Evolutionary conservation across 176 grass and related monocot species (phyloP), one percentile per base, ranked within the genome.

Genomic region (Panicum miliaceum): DNA sequence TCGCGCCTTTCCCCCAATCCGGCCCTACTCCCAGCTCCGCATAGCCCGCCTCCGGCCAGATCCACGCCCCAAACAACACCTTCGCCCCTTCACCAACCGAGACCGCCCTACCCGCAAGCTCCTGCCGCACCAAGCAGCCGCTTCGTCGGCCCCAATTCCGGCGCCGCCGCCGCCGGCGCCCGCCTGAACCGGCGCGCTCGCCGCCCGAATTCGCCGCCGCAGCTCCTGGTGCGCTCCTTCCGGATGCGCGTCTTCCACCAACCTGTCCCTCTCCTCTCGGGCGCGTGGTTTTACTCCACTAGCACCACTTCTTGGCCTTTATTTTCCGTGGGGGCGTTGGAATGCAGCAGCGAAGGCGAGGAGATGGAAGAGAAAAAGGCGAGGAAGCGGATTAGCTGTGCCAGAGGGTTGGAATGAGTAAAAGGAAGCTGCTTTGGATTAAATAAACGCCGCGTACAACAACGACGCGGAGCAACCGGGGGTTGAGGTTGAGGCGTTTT

Each of bases 381-480:
- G 34, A 87, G 42, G 67, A 77, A 82, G 78, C 74, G 78, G 86
- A 84, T 88, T 90, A 86, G 90, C 90, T 84, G 93, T 90, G 83
- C 92, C 88, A 90, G 63, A 88, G 64, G 40, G 77, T 50, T 77
- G 75, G 32, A 60, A 67, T 80, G 40, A 71, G 68, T 29, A 60
- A 86, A 85, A 88, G 66, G 51, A 84, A 87, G 78, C 34, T 67
- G 64, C 83, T 91, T 85, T 86, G 46, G 77, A 79, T 80, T 81
- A 82, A 86, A 89, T 82, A 88, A 82, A 60, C 50, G 38, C 40
- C 48, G 68, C 64, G 59, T 4, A 41, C 48, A 79, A 45, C 60
- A 41, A 4, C 36, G 61, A 82, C 68, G 37, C 51, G 68, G 68
- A 75, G 76, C 46, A 27, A 64, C 36, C 35, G 48, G 58, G 57